Evolutionary conservation across 345 rosid species (phyloP).

Genomic region (Eucalyptus fibrosa): DNA sequence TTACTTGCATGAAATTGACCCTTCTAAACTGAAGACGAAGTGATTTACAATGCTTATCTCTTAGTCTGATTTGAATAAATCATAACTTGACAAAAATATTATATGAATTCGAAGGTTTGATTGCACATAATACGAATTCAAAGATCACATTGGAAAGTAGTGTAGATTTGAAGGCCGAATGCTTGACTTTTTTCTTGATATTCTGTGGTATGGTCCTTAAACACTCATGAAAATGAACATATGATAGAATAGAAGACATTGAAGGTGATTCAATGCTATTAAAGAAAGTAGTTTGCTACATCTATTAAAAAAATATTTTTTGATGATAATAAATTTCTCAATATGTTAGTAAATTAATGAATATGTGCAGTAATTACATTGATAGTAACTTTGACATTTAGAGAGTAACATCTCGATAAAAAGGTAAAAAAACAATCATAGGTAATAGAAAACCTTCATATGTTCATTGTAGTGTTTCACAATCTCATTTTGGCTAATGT

Average conservation of each 20-base stretch:
- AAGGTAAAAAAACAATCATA: background rate
- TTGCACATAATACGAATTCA: accelerated
- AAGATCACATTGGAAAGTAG: accelerated
- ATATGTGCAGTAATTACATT: background rate
- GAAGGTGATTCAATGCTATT: accelerated
- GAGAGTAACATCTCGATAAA: background rate
- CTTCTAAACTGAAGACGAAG: background rate
- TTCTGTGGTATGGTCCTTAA: accelerated
- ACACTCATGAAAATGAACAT: background rate
- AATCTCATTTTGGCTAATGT: background rate
- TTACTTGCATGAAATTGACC: background rate
- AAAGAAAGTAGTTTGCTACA: background rate
- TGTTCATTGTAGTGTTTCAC: background rate
- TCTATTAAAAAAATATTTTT: no score
- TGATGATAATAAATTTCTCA: background rate
- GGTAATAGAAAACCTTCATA: background rate
- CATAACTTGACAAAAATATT: accelerated
- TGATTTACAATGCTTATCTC: background rate
- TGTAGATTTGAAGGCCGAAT: background rate
- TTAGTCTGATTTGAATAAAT: accelerated
- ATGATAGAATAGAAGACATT: accelerated
- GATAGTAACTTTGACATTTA: background rate
- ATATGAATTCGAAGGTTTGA: accelerated
- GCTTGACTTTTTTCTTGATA: accelerated
- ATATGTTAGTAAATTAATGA: background rate